phyloP scores from a whole-genome alignment of 192 early-diverging fungal species.

The Phlyctochytrium planicorne region DNA sequence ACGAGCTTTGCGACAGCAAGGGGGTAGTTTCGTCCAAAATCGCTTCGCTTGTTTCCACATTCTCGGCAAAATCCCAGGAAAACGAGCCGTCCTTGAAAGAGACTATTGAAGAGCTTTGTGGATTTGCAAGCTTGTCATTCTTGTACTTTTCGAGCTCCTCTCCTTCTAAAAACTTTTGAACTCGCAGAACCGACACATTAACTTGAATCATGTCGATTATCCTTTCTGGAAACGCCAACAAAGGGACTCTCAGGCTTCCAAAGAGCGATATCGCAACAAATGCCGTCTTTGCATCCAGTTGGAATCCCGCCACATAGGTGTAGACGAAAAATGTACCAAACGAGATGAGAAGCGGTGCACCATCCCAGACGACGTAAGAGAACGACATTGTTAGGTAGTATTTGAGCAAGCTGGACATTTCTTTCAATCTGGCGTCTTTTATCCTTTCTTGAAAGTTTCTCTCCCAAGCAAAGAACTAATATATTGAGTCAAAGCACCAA shows the following conservation, averaged over 20 bases:
- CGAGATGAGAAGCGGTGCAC: slow-evolving; percentile 46
- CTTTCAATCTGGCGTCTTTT: slow-evolving; percentile 15
- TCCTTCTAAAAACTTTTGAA: slow-evolving; percentile 73
- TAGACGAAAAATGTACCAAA: slow-evolving; percentile 55
- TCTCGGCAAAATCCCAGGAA: not conserved
- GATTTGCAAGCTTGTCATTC: not conserved
- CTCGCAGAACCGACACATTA: slow-evolving; percentile 51
- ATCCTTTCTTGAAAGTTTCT: slow-evolving; percentile 17
- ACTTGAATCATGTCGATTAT: slow-evolving; percentile 49
- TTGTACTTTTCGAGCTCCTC: slow-evolving; percentile 54
- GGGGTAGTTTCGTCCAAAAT: slow-evolving; percentile 22
- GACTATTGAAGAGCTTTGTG: not conserved
- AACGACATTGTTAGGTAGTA: slow-evolving; percentile 3
- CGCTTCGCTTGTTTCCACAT: not conserved
- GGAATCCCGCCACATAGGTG: slow-evolving; percentile 48
- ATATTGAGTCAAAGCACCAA: not conserved
- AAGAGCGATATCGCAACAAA: slow-evolving; percentile 63
- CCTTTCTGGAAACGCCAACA: slow-evolving; percentile 51
- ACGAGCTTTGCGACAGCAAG: slow-evolving; percentile 12
- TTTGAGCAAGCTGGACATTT: slow-evolving; percentile 11
- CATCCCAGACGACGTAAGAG: slow-evolving; percentile 15
- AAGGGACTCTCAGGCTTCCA: slow-evolving; percentile 52
- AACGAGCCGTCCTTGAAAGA: not conserved
- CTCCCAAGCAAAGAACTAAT: slow-evolving; percentile 48
- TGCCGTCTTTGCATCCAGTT: slow-evolving; percentile 63